phyloP scores from a whole-genome alignment of 2,329 filamentous ascomycete genomes.

The Tolypocladium tropicale region DNA sequence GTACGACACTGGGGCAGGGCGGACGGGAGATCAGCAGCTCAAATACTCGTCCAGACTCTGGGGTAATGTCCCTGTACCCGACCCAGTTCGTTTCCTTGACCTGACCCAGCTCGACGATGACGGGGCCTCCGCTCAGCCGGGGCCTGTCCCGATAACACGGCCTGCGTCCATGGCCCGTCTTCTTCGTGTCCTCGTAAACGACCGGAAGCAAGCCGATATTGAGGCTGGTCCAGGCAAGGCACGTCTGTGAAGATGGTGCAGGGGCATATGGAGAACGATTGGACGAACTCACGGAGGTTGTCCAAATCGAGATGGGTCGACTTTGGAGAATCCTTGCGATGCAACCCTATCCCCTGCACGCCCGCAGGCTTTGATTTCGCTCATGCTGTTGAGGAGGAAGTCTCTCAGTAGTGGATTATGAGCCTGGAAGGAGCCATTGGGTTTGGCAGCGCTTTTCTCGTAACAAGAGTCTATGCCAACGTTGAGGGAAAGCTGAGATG shows the following conservation, averaged over 20 bases:
- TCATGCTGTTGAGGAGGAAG: background rate
- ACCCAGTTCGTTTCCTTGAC: background rate
- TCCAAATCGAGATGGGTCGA: background rate
- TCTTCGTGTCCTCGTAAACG: background rate
- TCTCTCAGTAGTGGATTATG: background rate
- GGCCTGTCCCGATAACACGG: background rate
- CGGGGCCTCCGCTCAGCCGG: background rate
- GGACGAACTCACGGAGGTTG: background rate
- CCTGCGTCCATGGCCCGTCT: background rate
- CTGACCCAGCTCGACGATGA: background rate
- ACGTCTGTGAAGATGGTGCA: background rate
- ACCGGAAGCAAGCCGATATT: background rate
- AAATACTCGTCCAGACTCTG: background rate
- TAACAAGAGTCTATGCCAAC: background rate
- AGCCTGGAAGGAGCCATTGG: background rate
- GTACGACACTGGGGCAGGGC: background rate
- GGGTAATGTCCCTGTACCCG: background rate
- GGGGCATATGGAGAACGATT: background rate
- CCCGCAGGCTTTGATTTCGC: background rate
- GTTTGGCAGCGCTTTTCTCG: background rate
- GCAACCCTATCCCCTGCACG: background rate
- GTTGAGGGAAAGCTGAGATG: too few relatives aligned
- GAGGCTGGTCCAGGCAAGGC: background rate
- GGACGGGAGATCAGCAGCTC: background rate
- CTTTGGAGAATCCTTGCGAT: background rate